These are phyloP conservation scores for Penicillium nucicola DNA, from an alignment of 495 filamentous ascomycete species.

Conservation along the genomic window DNA sequence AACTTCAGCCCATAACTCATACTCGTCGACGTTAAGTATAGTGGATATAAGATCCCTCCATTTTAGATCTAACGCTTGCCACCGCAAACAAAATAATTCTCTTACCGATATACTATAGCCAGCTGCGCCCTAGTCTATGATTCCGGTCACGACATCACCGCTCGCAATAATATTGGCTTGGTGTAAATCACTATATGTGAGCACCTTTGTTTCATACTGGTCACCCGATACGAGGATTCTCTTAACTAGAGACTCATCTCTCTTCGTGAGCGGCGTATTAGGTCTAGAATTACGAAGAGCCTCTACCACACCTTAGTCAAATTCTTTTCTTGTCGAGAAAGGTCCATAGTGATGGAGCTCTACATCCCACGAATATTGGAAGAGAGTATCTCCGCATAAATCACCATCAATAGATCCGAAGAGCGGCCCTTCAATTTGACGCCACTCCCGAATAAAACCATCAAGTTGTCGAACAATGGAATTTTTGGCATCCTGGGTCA, in stretches of 20 bases:
- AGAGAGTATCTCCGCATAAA: conserved; percentile 15
- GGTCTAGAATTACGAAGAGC: conserved; percentile 15
- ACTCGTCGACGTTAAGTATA: conserved; percentile 8
- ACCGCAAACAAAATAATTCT: too few relatives aligned
- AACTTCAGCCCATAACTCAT: conserved; percentile 11
- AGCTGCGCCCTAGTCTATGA: conserved; percentile 11
- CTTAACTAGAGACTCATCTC: conserved; percentile 11
- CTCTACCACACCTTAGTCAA: conserved; percentile 19
- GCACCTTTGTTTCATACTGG: conserved; percentile 3
- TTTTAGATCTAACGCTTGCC: too few relatives aligned
- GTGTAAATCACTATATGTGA: conserved; percentile 19
- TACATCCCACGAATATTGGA: conserved; percentile 17
- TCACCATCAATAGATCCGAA: conserved; percentile 21
- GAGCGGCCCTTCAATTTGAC: conserved; percentile 13
- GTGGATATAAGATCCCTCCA: conserved; percentile 2
- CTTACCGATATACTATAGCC: too few relatives aligned
- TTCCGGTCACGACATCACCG: conserved; percentile 3
- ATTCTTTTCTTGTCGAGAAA: conserved; percentile 12
- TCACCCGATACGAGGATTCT: conserved; percentile 8
- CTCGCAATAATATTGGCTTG: conserved; percentile 9
- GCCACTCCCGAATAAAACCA: conserved; percentile 15
- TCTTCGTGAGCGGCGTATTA: conserved; percentile 1
- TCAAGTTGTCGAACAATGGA: conserved; percentile 10
- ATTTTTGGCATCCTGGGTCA: conserved; percentile 1
- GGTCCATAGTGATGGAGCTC: conserved; percentile 15